A percentile compares a stretch with the other conserved stretches of the same genome.
These are phyloP conservation scores for Solanum gracilifrons DNA, from an alignment of 257 asterid species.

Conservation along the genomic window DNA sequence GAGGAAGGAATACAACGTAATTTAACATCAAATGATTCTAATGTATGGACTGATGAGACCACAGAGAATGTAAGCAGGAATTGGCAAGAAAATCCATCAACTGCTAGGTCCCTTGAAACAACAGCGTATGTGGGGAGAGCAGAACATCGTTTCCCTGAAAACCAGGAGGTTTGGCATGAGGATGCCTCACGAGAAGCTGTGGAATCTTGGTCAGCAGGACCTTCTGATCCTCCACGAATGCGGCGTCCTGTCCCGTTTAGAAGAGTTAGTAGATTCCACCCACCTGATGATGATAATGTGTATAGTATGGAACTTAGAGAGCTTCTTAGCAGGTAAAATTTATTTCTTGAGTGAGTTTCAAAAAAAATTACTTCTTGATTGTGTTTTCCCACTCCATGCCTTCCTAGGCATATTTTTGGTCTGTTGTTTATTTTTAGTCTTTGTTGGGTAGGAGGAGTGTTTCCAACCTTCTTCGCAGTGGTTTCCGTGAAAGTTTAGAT, in stretches of 20 bases:
- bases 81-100: slow-evolving; percentile 34
- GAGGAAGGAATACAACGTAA: slow-evolving; percentile 32
- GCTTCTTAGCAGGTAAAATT: slow-evolving; percentile 70
- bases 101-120: slow-evolving; percentile 41
- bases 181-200: slow-evolving; percentile 53
- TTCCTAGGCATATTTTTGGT: neutral
- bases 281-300: slow-evolving; percentile 88
- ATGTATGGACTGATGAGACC: slow-evolving; percentile 26
- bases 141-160: slow-evolving; percentile 26
- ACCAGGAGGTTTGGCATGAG: slow-evolving; percentile 44
- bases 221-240: slow-evolving; percentile 73
- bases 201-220: slow-evolving; percentile 65
- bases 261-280: slow-evolving; percentile 66
- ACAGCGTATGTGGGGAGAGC: slow-evolving; percentile 27
- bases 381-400: neutral
- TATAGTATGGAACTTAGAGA: slow-evolving; percentile 98
- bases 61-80: slow-evolving; percentile 24
- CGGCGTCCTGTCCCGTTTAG: slow-evolving; percentile 41
- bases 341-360: neutral
- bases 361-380: neutral
- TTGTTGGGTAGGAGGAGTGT: slow-evolving; percentile 75
- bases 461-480: slow-evolving; percentile 88
- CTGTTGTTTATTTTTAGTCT: neutral
- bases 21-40: slow-evolving; percentile 20
- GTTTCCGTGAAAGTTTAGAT: slow-evolving; percentile 88